phyloP scores from a whole-genome alignment of 306 rosid genomes.

The Abrus precatorius region DNA sequence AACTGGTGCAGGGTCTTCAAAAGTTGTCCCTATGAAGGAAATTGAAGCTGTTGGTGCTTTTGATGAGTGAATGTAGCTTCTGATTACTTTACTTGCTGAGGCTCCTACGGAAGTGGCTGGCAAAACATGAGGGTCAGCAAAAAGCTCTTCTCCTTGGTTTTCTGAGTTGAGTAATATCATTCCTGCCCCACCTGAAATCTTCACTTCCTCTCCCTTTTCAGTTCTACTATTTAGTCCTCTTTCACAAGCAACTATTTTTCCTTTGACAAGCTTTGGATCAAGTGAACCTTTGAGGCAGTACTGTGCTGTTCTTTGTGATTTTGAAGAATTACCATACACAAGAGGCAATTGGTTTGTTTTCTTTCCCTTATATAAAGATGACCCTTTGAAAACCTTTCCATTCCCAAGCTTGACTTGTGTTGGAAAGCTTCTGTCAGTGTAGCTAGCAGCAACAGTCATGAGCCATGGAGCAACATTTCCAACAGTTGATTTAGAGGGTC shows the following conservation, averaged over 20 bases:
- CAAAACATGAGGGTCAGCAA: slow-evolving; percentile 64
- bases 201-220: slow-evolving; percentile 66
- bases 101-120: slow-evolving; percentile 71
- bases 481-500: slow-evolving; percentile 60
- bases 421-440: slow-evolving; percentile 66
- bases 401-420: slow-evolving; percentile 66
- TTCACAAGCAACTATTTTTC: slow-evolving; percentile 70
- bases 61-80: slow-evolving; percentile 42
- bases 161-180: slow-evolving; percentile 61
- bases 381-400: slow-evolving; percentile 61
- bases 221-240: slow-evolving; percentile 54
- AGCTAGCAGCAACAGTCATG: slow-evolving; percentile 78
- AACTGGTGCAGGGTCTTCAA: slow-evolving; percentile 61
- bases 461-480: slow-evolving; percentile 74
- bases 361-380: slow-evolving; percentile 63
- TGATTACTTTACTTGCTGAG: slow-evolving; percentile 53
- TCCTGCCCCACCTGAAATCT: slow-evolving; percentile 67
- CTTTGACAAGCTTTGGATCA: slow-evolving; percentile 52
- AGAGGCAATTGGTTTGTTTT: slow-evolving; percentile 54
- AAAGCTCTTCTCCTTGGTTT: slow-evolving; percentile 66
- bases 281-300: slow-evolving; percentile 57
- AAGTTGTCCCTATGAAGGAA: slow-evolving; percentile 58
- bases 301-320: slow-evolving; percentile 50
- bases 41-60: slow-evolving; percentile 59
- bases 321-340: slow-evolving; percentile 60